Evolutionary conservation across 2,329 filamentous ascomycete genomes (phyloP).

Genomic region (Neoarthrinium moseri): DNA sequence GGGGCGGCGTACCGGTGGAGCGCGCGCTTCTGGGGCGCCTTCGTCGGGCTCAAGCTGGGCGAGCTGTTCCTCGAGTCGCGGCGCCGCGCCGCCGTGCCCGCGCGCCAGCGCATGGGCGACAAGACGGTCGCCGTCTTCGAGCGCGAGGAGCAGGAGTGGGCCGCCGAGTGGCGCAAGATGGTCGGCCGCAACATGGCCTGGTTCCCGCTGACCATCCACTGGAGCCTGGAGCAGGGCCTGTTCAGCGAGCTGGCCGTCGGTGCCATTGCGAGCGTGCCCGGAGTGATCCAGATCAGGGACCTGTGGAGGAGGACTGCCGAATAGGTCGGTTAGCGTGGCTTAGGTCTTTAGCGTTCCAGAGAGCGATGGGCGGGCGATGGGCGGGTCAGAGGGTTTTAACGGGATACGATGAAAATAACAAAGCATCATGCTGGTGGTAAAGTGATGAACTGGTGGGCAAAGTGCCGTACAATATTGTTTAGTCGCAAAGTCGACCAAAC

Average conservation of each 20-base stretch:
- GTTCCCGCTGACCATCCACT: constrained; percentile 82
- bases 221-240: constrained; percentile 68
- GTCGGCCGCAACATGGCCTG: constrained; percentile 71
- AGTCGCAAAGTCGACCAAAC: too few relatives aligned
- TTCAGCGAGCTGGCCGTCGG: constrained; percentile 59
- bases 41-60: constrained; percentile 74
- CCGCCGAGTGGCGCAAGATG: constrained; percentile 60
- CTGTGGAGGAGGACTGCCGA: constrained; percentile 30
- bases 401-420: too few relatives aligned
- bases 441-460: too few relatives aligned
- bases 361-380: too few relatives aligned
- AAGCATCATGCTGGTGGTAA: too few relatives aligned
- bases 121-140: constrained; percentile 32
- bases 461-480: too few relatives aligned
- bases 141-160: constrained; percentile 38
- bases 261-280: constrained; percentile 48
- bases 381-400: too few relatives aligned
- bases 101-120: constrained; percentile 40
- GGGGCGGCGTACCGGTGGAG: constrained; percentile 68
- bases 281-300: constrained; percentile 27
- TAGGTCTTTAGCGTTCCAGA: too few relatives aligned
- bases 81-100: constrained; percentile 29
- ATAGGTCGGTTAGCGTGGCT: too few relatives aligned
- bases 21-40: constrained; percentile 75
- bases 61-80: constrained; percentile 52